phyloP scores from a whole-genome alignment of 352 stramenopile genomes.

The Nothophytophthora sp. region DNA sequence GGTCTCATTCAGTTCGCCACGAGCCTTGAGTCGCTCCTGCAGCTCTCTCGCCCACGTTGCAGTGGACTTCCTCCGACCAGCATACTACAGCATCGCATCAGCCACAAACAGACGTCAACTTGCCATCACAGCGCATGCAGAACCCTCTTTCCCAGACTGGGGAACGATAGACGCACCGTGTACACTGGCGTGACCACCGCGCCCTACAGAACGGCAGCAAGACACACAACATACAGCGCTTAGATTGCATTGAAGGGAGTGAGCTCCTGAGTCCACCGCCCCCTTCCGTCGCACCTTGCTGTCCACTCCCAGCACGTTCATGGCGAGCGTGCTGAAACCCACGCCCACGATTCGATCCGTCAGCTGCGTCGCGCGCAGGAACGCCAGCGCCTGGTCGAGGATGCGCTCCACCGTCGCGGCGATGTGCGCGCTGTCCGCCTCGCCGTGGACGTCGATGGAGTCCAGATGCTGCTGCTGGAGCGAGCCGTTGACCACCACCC shows the following conservation, averaged over 20 bases:
- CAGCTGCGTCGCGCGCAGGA: slow-evolving; percentile 49
- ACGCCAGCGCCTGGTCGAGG: slow-evolving; percentile 46
- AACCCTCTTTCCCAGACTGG: not conserved
- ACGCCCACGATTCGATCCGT: slow-evolving; percentile 62
- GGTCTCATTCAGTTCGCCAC: slow-evolving; percentile 49
- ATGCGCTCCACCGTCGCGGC: slow-evolving; percentile 47
- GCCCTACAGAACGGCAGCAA: slow-evolving; percentile 26
- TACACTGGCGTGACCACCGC: slow-evolving; percentile 74
- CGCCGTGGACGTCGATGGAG: slow-evolving; percentile 53
- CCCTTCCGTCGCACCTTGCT: not conserved
- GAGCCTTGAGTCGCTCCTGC: slow-evolving; percentile 33
- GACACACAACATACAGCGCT: not conserved
- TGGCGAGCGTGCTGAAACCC: slow-evolving; percentile 93
- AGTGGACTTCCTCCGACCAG: slow-evolving; percentile 48
- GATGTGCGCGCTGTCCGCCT: slow-evolving; percentile 56
- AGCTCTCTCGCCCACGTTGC: slow-evolving; percentile 54
- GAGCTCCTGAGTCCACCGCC: too few relatives aligned
- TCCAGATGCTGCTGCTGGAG: slow-evolving; percentile 61
- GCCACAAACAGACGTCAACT: not conserved
- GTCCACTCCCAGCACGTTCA: slow-evolving; percentile 93
- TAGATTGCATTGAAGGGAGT: not conserved
- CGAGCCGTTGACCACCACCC: slow-evolving; percentile 64
- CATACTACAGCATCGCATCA: slow-evolving; percentile 46
- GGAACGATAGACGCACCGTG: slow-evolving; percentile 46
- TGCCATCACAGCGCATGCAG: not conserved